Evolutionary conservation across 2,329 filamentous ascomycete species (phyloP), one percentile per base, ranked within the genome.

Genomic region (Leptosphaerulina australis): DNA sequence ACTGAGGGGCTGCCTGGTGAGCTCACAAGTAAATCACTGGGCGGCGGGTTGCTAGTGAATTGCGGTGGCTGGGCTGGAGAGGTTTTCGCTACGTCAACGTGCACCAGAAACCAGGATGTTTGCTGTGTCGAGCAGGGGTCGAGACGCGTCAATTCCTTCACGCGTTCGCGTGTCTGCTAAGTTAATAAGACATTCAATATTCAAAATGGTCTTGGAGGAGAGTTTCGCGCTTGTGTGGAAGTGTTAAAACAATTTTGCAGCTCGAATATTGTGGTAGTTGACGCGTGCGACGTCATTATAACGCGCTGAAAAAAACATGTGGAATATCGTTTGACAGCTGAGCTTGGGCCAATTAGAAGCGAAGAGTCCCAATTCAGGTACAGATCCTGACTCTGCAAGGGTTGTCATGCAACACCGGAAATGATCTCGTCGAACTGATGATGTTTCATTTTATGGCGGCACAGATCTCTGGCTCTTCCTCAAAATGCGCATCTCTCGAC

Each of bases 21-120:
- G 28, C 33, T 52, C 43, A 43, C 37, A 17, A 29, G 29, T 20
- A 14, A 22, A 15, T 41, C 31, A 38, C 39, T 44, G 31, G 36
- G 31, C 38, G 28, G 28, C 44, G 43, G 43, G 26, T 34, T 48
- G 50, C 34, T 43, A 30, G 35, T 51, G 41, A 51, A 51, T 28
- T 33, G 22, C 21, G 29, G 48, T 46, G 48, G 48, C 48, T 51
- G 48, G 48, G 48, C 46, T 50, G 31, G 48, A 46, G 30, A 41
- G 41, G 25, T 51, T 51, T 41, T 53, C 44, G 37, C 49, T 50
- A 50, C 40, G 47, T 44, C 47, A 50, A 40, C 35, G 26, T 34
- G 34, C 40, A 45, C 40, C 34, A 45, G 26, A 35, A 53, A 53
- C 44, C 38, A 36, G 50, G 38, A 44, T 53, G 21, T 47, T 38